Conservation (phyloP, 140 eudicot species). For the Erigeron philadelphicus region DNA sequence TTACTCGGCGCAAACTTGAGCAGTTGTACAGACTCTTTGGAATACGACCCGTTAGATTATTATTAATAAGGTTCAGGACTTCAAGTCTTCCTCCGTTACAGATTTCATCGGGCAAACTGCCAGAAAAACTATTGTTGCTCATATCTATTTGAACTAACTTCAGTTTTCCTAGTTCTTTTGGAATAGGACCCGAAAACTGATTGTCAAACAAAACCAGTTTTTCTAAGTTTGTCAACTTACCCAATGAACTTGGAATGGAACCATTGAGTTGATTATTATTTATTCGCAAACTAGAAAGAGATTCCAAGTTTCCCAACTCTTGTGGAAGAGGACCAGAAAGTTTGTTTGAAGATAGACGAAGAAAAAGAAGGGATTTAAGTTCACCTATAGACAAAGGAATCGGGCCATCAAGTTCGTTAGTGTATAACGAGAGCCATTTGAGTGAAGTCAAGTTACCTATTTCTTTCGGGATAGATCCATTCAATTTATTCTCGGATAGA, state of each 20-base stretch:
- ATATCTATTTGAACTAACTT: background rate
- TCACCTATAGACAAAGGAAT: slow-evolving; percentile 16
- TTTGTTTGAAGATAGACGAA: too few relatives aligned
- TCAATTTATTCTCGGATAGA: slow-evolving; percentile 18
- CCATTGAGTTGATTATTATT: slow-evolving; percentile 19
- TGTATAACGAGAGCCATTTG: background rate
- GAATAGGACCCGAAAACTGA: slow-evolving; percentile 25
- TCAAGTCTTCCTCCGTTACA: slow-evolving; percentile 27
- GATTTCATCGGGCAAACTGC: slow-evolving; percentile 29
- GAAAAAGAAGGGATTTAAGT: too few relatives aligned
- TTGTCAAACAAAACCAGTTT: background rate
- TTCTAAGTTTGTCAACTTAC: slow-evolving; percentile 12
- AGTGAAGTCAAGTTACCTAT: slow-evolving; percentile 24
- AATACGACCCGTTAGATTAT: slow-evolving; percentile 24
- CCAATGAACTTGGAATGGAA: slow-evolving; percentile 28
- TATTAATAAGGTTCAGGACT: background rate
- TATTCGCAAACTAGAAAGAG: too few relatives aligned
- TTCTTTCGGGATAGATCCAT: slow-evolving; percentile 26
- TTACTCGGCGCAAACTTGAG: slow-evolving; percentile 17
- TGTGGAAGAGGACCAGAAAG: too few relatives aligned
- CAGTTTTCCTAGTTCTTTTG: slow-evolving; percentile 12
- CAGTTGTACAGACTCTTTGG: slow-evolving; percentile 31
- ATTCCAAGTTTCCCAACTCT: too few relatives aligned
- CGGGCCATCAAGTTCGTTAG: slow-evolving; percentile 22
- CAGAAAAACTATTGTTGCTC: slow-evolving; percentile 18